Evolutionary conservation across 306 rosid genomes (phyloP).

Genomic region (Vigna nakashimae): DNA sequence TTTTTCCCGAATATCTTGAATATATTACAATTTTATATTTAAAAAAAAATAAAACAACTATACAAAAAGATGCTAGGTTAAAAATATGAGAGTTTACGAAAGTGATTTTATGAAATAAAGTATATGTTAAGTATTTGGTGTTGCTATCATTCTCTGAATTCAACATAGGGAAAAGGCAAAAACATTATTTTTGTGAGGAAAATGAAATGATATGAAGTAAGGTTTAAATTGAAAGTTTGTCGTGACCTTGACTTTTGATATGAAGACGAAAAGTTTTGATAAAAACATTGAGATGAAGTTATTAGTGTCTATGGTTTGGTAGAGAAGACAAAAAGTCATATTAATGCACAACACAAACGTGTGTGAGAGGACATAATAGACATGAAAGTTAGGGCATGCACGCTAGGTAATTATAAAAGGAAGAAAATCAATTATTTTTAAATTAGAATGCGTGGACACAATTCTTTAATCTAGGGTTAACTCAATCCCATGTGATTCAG

Average conservation of each 20-base stretch:
- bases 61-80: too few species aligned
- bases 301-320: neutral
- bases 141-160: too few species aligned
- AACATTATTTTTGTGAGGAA: neutral
- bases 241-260: neutral
- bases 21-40: too few species aligned
- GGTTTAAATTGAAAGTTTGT: neutral
- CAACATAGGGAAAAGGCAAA: neutral
- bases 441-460: too few species aligned
- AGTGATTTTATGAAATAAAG: too few species aligned
- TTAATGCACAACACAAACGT: slow-evolving; percentile 28
- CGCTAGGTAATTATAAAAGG: neutral
- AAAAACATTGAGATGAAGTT: neutral
- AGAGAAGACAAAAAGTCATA: neutral
- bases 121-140: too few species aligned
- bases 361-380: slow-evolving; percentile 7
- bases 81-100: too few species aligned
- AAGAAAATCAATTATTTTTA: neutral
- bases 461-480: too few species aligned
- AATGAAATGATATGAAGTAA: neutral
- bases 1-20: too few species aligned
- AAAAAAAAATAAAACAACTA: too few species aligned
- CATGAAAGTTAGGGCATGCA: slow-evolving; percentile 34
- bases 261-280: neutral
- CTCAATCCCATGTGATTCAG: too few species aligned